Base-by-base conservation (phyloP, 2,329 filamentous ascomycete species). In the Beauveria australis region DNA sequence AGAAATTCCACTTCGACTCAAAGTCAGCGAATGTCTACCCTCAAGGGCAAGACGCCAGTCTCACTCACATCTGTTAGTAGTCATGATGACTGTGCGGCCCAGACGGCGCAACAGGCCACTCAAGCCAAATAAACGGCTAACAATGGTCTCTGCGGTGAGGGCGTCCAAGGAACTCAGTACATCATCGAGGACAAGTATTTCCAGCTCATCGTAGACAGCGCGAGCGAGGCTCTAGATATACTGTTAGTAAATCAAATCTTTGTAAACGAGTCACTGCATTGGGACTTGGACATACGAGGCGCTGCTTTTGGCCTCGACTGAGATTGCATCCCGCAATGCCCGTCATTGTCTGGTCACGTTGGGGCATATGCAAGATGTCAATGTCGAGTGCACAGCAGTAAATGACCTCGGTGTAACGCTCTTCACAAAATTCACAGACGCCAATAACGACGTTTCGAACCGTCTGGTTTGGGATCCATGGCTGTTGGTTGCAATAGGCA, bases 261-360 rank as follows among this genome's bases (percentile, higher is more conserved):
- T 28, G 16, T 49, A 49, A 49, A 24, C 30, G 7, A 26, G 19
- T 10, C 14, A 22, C 19, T 24, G 12, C 3, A 14, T 24, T 18
- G 12, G 18, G 16, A 12, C 47, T 30, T n/a, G 47, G 47, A 52
- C 53, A 43, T 54, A 62, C 53, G 12, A 61, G 16, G 5, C 59
- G 59, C 22, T 61, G 59, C 12, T 57, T 61, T 18, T 61, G 59
- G 5, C 59, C 59, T 8, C 59, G 53, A 18, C 59, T 61, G 3
- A 61, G 46, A 18, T 56, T 61, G n/a, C 52, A 61, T 2, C 59
- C 59, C 1, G 37, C 52, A n/a, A 41, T 61, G 3, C 59, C 59
- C 1, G 40, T 26, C 46, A 51, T 37, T 9, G 18, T 4, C 9
- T 28, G 33, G 19, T 61, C 44, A 9, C 59, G 53, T 5, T 46